These are phyloP conservation scores for Kingdonia uniflora DNA, from an alignment of 164 flowering plant genomes.

Conservation along the genomic window DNA sequence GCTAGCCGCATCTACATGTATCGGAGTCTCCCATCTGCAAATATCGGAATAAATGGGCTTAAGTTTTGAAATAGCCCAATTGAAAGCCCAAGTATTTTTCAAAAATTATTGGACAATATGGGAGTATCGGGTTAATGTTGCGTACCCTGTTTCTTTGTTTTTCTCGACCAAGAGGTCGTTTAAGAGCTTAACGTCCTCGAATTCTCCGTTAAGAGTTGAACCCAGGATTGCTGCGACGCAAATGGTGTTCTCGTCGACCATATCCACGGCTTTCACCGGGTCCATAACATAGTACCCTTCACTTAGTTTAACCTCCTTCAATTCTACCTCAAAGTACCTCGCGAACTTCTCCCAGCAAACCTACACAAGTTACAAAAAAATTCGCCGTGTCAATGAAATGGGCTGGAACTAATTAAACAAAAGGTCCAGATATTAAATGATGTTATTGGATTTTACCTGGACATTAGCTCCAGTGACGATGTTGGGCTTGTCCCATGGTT, in stretches of 20 bases:
- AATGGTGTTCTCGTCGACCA: conserved; percentile 28
- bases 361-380: conserved; percentile 3
- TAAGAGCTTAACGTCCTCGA: conserved; percentile 25
- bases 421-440: no score
- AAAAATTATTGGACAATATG: no score
- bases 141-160: conserved; percentile 24
- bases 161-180: conserved; percentile 23
- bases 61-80: not conserved
- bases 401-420: not conserved
- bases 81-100: not conserved
- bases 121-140: not conserved
- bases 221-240: conserved; percentile 27
- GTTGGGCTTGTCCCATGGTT: conserved; percentile 24
- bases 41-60: not conserved
- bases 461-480: conserved; percentile 29
- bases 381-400: not conserved
- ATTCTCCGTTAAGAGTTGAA: conserved; percentile 28
- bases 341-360: conserved; percentile 31
- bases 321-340: conserved; percentile 23
- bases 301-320: conserved; percentile 23
- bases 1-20: conserved; percentile 33
- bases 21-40: conserved; percentile 29
- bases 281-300: conserved; percentile 28
- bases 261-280: conserved; percentile 25
- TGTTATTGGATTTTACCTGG: conserved; percentile 14